phyloP scores from a whole-genome alignment of 768 basidiomycete genomes.

The Lyophyllum shimeji region DNA sequence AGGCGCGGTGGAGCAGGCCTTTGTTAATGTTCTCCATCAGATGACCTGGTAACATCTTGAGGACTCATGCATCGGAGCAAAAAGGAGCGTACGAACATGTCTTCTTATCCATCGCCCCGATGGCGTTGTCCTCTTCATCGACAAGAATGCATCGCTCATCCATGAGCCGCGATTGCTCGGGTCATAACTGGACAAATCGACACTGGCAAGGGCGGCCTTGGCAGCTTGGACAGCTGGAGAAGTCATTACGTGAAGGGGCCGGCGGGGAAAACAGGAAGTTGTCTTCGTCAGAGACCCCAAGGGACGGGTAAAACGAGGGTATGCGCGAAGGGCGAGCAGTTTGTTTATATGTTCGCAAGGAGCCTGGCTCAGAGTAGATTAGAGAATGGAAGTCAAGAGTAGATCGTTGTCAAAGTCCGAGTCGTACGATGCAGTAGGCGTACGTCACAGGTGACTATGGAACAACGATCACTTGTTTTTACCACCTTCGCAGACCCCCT shows the following conservation, averaged over 20 bases:
- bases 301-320: neutral
- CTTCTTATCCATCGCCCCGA: constrained; percentile 93
- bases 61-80: constrained; percentile 2
- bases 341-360: neutral
- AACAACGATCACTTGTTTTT: too few species aligned
- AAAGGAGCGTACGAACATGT: constrained; percentile 63
- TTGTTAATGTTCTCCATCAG: constrained; percentile 96
- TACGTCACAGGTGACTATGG: too few species aligned
- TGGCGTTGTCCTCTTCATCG: constrained; percentile 80
- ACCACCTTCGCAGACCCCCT: too few species aligned
- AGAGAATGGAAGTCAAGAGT: neutral
- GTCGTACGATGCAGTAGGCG: constrained; percentile 4
- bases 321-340: constrained; percentile 1
- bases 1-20: constrained; percentile 94
- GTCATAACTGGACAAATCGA: constrained; percentile 86
- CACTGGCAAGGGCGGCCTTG: constrained; percentile 60
- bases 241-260: constrained; percentile 33
- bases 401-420: constrained; percentile 9
- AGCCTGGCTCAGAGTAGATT: constrained; percentile 9
- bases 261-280: constrained; percentile 1
- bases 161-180: constrained; percentile 95
- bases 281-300: neutral
- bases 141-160: constrained; percentile 93
- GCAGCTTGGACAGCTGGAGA: constrained; percentile 67
- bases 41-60: constrained; percentile 60